phyloP scores from a whole-genome alignment of 768 basidiomycete genomes.

The Mycena kentingensis region DNA sequence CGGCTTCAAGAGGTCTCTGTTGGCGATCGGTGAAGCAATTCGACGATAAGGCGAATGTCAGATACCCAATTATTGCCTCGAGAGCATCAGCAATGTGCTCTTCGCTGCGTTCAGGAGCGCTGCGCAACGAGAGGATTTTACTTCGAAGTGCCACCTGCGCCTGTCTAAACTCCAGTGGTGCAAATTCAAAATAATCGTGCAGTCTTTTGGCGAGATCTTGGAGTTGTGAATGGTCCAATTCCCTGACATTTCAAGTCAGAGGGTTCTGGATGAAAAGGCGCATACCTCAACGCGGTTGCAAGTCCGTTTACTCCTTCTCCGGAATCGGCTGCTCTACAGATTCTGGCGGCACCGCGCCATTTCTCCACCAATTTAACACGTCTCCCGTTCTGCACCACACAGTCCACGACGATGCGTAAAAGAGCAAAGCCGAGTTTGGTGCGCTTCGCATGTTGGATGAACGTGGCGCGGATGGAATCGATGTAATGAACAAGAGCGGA shows the following conservation, averaged over 20 bases:
- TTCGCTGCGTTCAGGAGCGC: slow-evolving; percentile 20
- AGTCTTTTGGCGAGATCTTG: slow-evolving; percentile 43
- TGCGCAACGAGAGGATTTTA: slow-evolving; percentile 23
- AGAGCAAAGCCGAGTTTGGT: slow-evolving; percentile 11
- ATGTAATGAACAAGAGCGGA: slow-evolving; percentile 33
- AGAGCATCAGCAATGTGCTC: slow-evolving; percentile 53
- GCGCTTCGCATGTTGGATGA: background rate
- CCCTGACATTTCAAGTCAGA: too few species aligned
- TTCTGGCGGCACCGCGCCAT: slow-evolving; percentile 5
- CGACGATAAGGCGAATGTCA: slow-evolving; percentile 3
- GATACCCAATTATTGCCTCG: slow-evolving; percentile 51
- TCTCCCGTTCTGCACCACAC: background rate
- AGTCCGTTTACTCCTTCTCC: slow-evolving; percentile 1
- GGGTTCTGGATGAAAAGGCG: slow-evolving; percentile 24
- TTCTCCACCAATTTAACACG: slow-evolving; percentile 8
- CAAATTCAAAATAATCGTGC: slow-evolving; percentile 37
- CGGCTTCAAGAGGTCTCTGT: slow-evolving; percentile 45
- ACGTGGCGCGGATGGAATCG: slow-evolving; percentile 9
- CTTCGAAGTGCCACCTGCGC: slow-evolving; percentile 36
- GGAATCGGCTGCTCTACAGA: background rate
- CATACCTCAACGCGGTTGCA: slow-evolving; percentile 28
- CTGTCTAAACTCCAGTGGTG: slow-evolving; percentile 34
- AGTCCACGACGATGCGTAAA: background rate
- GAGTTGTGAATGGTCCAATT: slow-evolving; percentile 17
- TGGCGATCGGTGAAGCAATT: background rate